Evolutionary conservation across 305 asterid species (phyloP), one percentile per base, ranked within the genome.

Genomic region (Petunia hybrid): DNA sequence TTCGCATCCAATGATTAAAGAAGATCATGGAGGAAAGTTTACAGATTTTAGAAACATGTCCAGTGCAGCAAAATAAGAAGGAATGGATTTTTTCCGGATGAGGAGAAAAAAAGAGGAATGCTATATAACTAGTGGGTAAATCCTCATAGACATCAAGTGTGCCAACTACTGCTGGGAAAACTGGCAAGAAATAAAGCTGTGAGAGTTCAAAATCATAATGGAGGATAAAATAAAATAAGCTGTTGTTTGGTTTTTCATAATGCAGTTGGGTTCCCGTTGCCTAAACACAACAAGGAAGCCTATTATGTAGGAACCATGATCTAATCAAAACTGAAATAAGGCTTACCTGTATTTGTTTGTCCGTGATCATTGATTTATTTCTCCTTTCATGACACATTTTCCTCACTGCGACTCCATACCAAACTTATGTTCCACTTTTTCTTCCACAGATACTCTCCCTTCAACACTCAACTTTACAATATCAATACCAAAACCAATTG

Each of bases 321-420:
- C 83, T 83, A 57, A 57, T 12, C 78, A 87, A 76, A 69, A 39
- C 78, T 51, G 57, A 51, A 51, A 51, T 51, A 51, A 22, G 62
- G 64, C 67, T 43, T 67, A 91, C 97, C 89, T 89, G 97, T 80
- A 92, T 87, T 88, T 94, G 97, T 79, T 96, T 90, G 83, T 87
- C 88, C 91, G 90, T 92, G 77, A 92, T 62, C 94, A 91, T 91
- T 39, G 97, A 94, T 70, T 90, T 91, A 80, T 91, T 90, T 79
- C 96, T 92, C 85, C 97, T 91, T 81, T 92, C 98, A 80, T 95
- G 91, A 65, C 96, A 93, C 91, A 91, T 82, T 82, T 87, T 91
- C 80, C 93, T 83, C 83, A 91, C 91, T 81, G 89, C 95, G 93
- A 94, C 84, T 91, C 90, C 97, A 91, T 87, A 83, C 90, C 97